Percentiles rank a stretch among this genome's conserved stretches.
phyloP scores from a whole-genome alignment of 192 early-diverging fungal species.

The Coemansia aciculifera region DNA sequence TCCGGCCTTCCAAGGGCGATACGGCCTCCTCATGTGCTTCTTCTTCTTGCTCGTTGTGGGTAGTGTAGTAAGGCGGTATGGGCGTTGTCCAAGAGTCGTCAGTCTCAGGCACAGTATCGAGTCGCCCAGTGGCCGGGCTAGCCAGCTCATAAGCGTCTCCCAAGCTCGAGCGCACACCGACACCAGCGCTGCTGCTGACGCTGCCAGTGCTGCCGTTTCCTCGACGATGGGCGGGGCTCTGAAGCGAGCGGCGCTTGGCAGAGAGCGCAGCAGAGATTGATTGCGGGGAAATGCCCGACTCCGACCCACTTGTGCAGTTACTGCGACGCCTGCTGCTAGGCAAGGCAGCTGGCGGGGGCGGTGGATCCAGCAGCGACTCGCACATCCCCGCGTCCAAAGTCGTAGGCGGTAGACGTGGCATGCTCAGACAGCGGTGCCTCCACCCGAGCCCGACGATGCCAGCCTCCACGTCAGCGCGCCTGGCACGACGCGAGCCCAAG shows the following conservation, averaged over 20 bases:
- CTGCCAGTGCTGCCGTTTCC: not conserved
- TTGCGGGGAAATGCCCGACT: conserved; percentile 3
- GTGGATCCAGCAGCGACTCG: conserved; percentile 33
- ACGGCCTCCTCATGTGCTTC: not conserved
- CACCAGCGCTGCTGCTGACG: conserved; percentile 1
- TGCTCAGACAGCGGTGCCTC: conserved; percentile 41
- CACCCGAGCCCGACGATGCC: not conserved
- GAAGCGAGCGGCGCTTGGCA: conserved; percentile 20
- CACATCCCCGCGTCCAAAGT: conserved; percentile 35
- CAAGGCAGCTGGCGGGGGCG: not conserved
- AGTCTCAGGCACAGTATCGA: conserved; percentile 33
- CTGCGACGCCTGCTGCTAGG: not conserved
- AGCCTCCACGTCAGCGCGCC: not conserved
- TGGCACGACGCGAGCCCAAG: not conserved
- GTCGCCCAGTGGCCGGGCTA: not conserved
- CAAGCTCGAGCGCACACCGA: not conserved
- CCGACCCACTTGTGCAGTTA: not conserved
- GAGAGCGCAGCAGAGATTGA: conserved; percentile 10
- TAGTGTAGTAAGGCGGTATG: not conserved
- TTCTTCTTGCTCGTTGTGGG: not conserved
- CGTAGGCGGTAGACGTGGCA: conserved; percentile 40
- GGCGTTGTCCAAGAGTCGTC: conserved; percentile 23
- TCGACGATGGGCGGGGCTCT: conserved; percentile 2
- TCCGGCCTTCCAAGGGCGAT: not conserved
- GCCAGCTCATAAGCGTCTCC: conserved; percentile 3